phyloP scores from a whole-genome alignment of 1,284 basidiomycete genomes.

The Moesziomyces antarcticus region DNA sequence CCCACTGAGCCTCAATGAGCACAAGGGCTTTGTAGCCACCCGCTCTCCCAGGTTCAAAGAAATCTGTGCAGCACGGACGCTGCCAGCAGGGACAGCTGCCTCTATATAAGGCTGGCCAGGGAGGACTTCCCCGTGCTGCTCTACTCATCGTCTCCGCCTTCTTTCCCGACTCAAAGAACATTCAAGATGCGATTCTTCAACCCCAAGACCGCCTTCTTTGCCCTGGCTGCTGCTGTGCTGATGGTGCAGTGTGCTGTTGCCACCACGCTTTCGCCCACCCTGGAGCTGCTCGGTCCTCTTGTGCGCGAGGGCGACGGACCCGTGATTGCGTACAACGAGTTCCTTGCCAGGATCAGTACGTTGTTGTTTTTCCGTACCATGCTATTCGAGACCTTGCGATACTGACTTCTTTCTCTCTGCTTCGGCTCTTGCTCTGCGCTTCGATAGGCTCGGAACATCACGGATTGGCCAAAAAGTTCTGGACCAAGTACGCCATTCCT shows the following conservation, averaged over 20 bases:
- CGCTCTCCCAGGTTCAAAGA: no score
- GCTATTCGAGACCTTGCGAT: no score
- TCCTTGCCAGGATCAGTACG: neutral
- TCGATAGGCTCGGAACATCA: neutral
- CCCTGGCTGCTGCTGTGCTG: neutral
- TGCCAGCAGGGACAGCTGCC: no score
- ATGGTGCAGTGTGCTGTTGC: neutral
- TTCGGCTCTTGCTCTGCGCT: no score
- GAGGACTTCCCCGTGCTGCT: no score
- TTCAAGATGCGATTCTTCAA: neutral
- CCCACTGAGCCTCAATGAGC: no score
- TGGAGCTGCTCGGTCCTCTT: neutral
- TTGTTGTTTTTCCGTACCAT: neutral
- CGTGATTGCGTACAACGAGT: neutral
- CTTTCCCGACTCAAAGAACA: no score
- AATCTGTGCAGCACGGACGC: no score
- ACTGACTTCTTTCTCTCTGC: no score
- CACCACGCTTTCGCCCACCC: neutral
- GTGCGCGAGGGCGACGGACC: neutral
- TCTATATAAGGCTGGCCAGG: no score
- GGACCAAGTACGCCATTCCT: neutral
- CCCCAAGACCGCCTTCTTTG: neutral
- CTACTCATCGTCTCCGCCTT: no score
- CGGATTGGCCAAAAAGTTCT: neutral
- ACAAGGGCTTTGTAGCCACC: no score